Evolutionary conservation across 192 early-diverging fungal species (phyloP), one percentile per base, ranked within the genome.

Genomic region (Dissophora globulifera): DNA sequence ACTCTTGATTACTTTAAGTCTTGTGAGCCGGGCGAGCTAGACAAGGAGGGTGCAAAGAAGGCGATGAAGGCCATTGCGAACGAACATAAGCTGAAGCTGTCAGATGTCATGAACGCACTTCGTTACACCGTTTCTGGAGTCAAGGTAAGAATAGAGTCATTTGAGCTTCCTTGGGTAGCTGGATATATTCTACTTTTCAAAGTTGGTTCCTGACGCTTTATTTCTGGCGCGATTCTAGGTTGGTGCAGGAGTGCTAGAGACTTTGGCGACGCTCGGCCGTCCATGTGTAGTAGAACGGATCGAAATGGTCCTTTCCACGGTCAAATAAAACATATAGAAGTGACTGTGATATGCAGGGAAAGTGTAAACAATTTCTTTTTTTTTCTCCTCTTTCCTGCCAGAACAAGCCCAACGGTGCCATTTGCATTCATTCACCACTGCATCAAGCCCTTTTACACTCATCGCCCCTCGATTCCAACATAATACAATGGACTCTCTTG

Each of bases 111-210:
- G 90, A 85, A 88, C 69, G 83, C 84, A 22, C 74, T 91, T 27
- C 70, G 92, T 20, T 90, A 86, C 66, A 83, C 81, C 4, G 81
- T 92, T 2, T 92, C 92, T 7, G 92, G 90, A 16, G 80, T 82
- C 17, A 78, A 78, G 70, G 80, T 78, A 69, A 47, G 7, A 38
- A n/a, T n/a, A n/a, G n/a, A n/a, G n/a, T n/a, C n/a, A n/a, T n/a
- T n/a, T n/a, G n/a, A n/a, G n/a, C n/a, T n/a, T n/a, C n/a, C n/a
- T n/a, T 13, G 35, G 35, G 35, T 38, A 38, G 35, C 35, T 6
- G 35, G 35, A 9, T 13, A 38, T 38, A n/a, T n/a, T n/a, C n/a
- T n/a, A n/a, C n/a, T n/a, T n/a, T n/a, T n/a, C n/a, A n/a, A n/a
- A n/a, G n/a, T n/a, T 56, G 5, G 33, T 23, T n/a, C n/a, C n/a